A percentile compares a stretch with the other conserved stretches of the same genome.
phyloP scores from a whole-genome alignment of 768 basidiomycete genomes.

The Panus rudis region DNA sequence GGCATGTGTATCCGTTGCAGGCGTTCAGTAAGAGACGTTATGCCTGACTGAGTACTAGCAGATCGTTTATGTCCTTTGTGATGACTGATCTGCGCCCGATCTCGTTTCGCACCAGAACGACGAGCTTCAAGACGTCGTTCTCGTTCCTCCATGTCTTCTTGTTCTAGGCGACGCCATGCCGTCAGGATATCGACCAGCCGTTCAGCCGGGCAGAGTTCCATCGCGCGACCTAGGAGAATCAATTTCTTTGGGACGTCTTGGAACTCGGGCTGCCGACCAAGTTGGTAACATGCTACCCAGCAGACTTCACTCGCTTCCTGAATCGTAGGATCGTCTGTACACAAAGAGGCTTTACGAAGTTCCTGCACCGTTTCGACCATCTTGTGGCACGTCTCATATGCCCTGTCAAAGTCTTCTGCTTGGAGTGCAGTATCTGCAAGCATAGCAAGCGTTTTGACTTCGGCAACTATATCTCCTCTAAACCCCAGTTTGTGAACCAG shows the following conservation, averaged over 20 bases:
- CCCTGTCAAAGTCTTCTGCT: constrained; percentile 69
- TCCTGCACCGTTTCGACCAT: constrained; percentile 63
- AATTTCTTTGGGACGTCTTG: constrained; percentile 60
- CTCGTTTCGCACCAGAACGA: constrained; percentile 9
- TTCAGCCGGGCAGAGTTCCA: constrained; percentile 83
- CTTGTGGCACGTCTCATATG: constrained; percentile 61
- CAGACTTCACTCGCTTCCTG: constrained; percentile 71
- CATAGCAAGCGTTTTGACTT: constrained; percentile 84
- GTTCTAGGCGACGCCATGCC: constrained; percentile 72
- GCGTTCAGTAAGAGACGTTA: constrained; percentile 46
- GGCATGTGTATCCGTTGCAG: constrained; percentile 66
- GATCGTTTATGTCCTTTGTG: constrained; percentile 15
- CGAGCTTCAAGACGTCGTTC: constrained; percentile 34
- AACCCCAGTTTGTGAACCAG: constrained; percentile 85
- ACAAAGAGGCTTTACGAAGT: constrained; percentile 32
- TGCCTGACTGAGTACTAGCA: constrained; percentile 6
- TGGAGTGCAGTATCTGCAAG: constrained; percentile 82
- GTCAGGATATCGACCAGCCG: constrained; percentile 70
- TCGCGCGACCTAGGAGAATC: constrained; percentile 66
- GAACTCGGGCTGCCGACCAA: constrained; percentile 79
- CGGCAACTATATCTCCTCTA: constrained; percentile 60
- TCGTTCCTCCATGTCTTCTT: constrained; percentile 48
- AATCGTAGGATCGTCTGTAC: constrained; percentile 33
- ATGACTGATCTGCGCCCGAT: constrained; percentile 3
- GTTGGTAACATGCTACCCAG: constrained; percentile 86